phyloP scores from a whole-genome alignment of 164 flowering plant genomes.

The Saururus chinensis region DNA sequence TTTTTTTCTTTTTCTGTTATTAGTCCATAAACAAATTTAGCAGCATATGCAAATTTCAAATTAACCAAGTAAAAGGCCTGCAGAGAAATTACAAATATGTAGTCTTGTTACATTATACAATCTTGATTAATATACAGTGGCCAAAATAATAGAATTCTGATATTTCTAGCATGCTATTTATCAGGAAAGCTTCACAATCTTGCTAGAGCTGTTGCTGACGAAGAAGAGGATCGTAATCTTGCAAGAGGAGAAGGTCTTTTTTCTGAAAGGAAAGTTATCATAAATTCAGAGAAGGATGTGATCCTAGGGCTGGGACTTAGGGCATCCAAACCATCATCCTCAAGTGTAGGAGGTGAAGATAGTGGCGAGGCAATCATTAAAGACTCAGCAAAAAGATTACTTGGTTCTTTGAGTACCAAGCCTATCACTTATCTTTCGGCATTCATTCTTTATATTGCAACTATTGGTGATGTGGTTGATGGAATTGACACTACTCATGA shows the following conservation, averaged over 20 bases:
- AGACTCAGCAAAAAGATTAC: constrained; percentile 66
- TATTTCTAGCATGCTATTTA: not conserved
- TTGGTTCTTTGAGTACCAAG: constrained; percentile 66
- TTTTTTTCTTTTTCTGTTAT: no score
- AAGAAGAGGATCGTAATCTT: constrained; percentile 48
- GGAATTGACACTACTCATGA: constrained; percentile 98
- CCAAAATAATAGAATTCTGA: not conserved
- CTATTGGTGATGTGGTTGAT: constrained; percentile 97
- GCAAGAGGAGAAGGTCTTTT: constrained; percentile 39
- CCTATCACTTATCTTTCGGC: constrained; percentile 86
- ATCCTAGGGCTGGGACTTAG: constrained; percentile 87
- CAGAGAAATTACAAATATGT: no score
- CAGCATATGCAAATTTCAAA: no score
- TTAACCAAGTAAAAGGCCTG: no score
- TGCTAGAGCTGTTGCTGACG: constrained; percentile 96
- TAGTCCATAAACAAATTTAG: no score
- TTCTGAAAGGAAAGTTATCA: constrained; percentile 31
- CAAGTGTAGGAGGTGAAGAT: constrained; percentile 36
- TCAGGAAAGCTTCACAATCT: constrained; percentile 96
- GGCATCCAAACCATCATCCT: constrained; percentile 28
- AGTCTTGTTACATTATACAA: no score
- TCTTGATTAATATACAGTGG: no score
- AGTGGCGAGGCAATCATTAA: constrained; percentile 33
- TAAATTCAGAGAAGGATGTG: constrained; percentile 45
- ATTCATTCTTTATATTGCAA: constrained; percentile 90